Percentiles rank a stretch among this genome's conserved stretches.
Evolutionary conservation across 495 filamentous ascomycete genomes (phyloP).

Genomic region (Entonaema liquescens): DNA sequence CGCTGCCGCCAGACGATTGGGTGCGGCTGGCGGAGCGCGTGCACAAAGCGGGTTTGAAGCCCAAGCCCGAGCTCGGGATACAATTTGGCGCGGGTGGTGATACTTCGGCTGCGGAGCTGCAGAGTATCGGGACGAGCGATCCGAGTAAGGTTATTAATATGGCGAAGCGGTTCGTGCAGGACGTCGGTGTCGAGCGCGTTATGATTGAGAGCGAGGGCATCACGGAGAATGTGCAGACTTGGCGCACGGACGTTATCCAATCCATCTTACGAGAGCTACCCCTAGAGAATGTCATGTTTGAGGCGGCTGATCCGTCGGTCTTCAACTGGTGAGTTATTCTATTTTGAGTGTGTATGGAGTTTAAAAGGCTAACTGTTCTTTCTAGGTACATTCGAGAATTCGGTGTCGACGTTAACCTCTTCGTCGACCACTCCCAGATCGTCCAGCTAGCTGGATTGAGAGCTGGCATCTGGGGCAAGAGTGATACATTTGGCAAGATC

Average conservation of each 20-base stretch:
- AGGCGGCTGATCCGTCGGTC: conserved; percentile 65
- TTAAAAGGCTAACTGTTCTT: not conserved
- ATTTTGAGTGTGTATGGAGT: not conserved
- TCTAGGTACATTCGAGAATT: conserved; percentile 60
- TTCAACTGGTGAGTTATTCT: conserved; percentile 62
- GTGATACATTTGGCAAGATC: conserved; percentile 65
- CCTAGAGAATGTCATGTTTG: conserved; percentile 67
- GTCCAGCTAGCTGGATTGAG: conserved; percentile 64
- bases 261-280: conserved; percentile 63
- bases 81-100: conserved; percentile 70
- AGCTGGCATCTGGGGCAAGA: conserved; percentile 65
- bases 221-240: conserved; percentile 65
- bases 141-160: conserved; percentile 60
- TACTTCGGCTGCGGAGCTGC: conserved; percentile 58
- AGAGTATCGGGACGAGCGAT: conserved; percentile 62
- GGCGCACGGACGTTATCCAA: conserved; percentile 67
- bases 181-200: conserved; percentile 64
- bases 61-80: conserved; percentile 69
- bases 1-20: conserved; percentile 65
- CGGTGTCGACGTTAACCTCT: conserved; percentile 67
- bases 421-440: conserved; percentile 69
- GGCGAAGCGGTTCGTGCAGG: conserved; percentile 58
- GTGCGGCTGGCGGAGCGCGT: conserved; percentile 64
- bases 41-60: conserved; percentile 58
- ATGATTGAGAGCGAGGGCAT: conserved; percentile 73